A percentile compares a stretch with the other conserved stretches of the same genome.
Conservation (phyloP, 1,139 yeast genomes). For the Blastobotrys petasosporus region DNA sequence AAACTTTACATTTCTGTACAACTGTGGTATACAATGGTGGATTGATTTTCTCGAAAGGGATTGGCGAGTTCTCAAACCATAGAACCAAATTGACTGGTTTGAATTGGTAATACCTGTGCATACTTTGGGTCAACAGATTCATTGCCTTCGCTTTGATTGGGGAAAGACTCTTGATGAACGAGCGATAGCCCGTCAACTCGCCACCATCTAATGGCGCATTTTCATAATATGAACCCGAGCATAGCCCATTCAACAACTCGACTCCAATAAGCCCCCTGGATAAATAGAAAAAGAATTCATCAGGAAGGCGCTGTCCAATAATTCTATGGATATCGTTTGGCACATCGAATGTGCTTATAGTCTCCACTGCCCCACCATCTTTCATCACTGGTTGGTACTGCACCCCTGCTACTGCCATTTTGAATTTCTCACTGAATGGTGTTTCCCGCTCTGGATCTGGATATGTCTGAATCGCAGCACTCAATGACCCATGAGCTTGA, state of each 20-base stretch:
- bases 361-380: constrained; percentile 61
- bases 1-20: constrained; percentile 21
- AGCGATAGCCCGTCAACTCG: constrained; percentile 50
- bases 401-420: constrained; percentile 48
- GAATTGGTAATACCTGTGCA: constrained; percentile 82
- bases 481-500: constrained; percentile 43
- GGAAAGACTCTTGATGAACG: constrained; percentile 45
- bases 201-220: constrained; percentile 70
- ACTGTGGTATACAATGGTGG: constrained; percentile 22
- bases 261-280: constrained; percentile 70
- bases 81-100: constrained; percentile 44
- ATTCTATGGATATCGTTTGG: constrained; percentile 82
- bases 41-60: constrained; percentile 18
- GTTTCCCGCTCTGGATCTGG: constrained; percentile 27
- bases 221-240: constrained; percentile 50
- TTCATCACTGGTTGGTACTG: constrained; percentile 66
- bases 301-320: constrained; percentile 80
- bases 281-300: constrained; percentile 76
- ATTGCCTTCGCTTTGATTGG: constrained; percentile 54
- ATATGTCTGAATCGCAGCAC: constrained; percentile 28
- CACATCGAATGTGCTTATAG: constrained; percentile 40
- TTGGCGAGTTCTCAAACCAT: constrained; percentile 46
- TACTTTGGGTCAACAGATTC: constrained; percentile 62
- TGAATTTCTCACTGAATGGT: constrained; percentile 38
- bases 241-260: constrained; percentile 57